Base-by-base conservation (phyloP, 352 stramenopile genomes). In the Phytophthora pisi region DNA sequence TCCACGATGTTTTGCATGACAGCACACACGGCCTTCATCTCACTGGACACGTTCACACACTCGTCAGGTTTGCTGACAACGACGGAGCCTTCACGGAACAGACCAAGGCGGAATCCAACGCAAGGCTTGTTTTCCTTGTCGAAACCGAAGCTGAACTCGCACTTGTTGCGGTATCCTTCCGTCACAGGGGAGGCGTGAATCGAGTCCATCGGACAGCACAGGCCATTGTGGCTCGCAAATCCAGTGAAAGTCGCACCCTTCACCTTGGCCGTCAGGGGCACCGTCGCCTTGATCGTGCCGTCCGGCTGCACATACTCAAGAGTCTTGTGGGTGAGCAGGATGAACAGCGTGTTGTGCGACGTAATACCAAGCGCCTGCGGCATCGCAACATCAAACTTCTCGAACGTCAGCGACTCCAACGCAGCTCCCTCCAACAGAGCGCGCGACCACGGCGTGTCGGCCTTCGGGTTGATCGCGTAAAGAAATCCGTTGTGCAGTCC, bases 151-250 rank as follows among this genome's bases (percentile, higher is more conserved):
- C 89, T 99, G 74, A 99, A 99, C 69, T 99, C 96, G 71, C 92
- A 98, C 81, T 99, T 99, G 87, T 99, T 99, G 34, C 97, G 84
- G 75, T 99, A 98, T 24, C 92, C 90, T 70, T 94, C 81, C 1
- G 86, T 86, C 46, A 81, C 66, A 2, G 94, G 95, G 26, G 91
- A 98, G 13, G 85, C 72, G 15, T 92, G 68, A 51, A 98, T 96
- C 40, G 87, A 83, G 42, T 98, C 82, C 69, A 98, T 89, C 0
- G 84, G 74, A 49, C 90, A 97, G 68, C 86, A 93, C 18, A 96
- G 61, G 0, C 86, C 86, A 55, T 93, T 94, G 79, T 96, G 86
- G 55, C 85, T 93, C 1, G 87, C 82, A 53, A 95, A 91, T 0
- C 82, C 85, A 1, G 72, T 79, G 64, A 95, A 75, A 15, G 18